Percentiles rank a stretch among this genome's conserved stretches.
phyloP scores from a whole-genome alignment of 345 rosid genomes.

The Isatis tinctoria region DNA sequence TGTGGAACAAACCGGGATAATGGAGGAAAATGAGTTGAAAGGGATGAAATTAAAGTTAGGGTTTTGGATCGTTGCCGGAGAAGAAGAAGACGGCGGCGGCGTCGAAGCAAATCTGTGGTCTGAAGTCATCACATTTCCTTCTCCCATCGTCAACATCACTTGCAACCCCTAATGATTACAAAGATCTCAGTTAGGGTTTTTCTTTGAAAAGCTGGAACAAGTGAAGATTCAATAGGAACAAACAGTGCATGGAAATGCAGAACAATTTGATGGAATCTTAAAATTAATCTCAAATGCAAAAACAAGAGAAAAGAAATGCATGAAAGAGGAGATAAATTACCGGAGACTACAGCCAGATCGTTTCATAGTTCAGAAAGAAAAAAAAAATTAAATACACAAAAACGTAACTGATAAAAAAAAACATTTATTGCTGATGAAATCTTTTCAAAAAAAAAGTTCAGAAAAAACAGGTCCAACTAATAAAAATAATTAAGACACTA shows the following conservation, averaged over 20 bases:
- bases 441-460: neutral
- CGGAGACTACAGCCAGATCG: conserved; percentile 25
- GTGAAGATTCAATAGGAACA: conserved; percentile 1
- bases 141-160: conserved; percentile 59
- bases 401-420: conserved; percentile 20
- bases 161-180: conserved; percentile 18
- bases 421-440: conserved; percentile 30
- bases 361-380: conserved; percentile 19
- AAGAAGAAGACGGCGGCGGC: conserved; percentile 40
- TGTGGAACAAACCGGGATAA: conserved; percentile 50
- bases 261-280: neutral
- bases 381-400: conserved; percentile 22
- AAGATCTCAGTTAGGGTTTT: conserved; percentile 23
- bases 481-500: conserved; percentile 15
- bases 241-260: conserved; percentile 27
- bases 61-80: conserved; percentile 53
- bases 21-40: conserved; percentile 56
- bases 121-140: conserved; percentile 44
- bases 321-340: conserved; percentile 22
- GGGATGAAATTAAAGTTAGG: conserved; percentile 79
- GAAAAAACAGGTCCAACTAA: conserved; percentile 16
- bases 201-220: neutral
- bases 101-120: conserved; percentile 53
- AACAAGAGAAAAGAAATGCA: neutral
- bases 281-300: neutral